A percentile compares a stretch with the other conserved stretches of the same genome.
These are phyloP conservation scores for Saxispiralis lemnorum DNA, from an alignment of 495 filamentous ascomycete genomes.

Conservation along the genomic window DNA sequence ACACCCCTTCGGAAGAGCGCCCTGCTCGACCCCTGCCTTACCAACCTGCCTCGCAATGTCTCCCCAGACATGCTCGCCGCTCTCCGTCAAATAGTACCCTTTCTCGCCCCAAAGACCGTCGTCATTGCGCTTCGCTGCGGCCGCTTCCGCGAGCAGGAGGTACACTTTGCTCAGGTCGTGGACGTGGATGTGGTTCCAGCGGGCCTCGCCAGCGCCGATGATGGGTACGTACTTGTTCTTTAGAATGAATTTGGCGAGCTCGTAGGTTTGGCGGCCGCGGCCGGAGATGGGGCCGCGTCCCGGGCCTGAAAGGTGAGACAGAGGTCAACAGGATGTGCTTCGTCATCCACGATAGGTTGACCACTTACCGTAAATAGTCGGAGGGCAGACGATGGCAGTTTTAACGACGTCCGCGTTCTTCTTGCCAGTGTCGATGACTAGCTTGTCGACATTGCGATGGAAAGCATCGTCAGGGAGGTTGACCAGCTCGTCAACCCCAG, in stretches of 20 bases:
- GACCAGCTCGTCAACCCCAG: slow-evolving; percentile 36
- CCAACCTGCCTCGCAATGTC: slow-evolving; percentile 45
- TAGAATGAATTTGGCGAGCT: slow-evolving; percentile 37
- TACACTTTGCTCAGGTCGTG: slow-evolving; percentile 51
- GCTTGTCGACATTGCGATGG: slow-evolving; percentile 46
- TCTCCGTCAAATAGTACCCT: slow-evolving; percentile 60
- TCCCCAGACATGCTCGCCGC: slow-evolving; percentile 52
- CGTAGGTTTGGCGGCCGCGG: slow-evolving; percentile 46
- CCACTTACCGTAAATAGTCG: slow-evolving; percentile 46
- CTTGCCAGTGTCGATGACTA: slow-evolving; percentile 33
- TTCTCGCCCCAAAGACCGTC: slow-evolving; percentile 50
- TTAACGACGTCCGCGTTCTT: slow-evolving; percentile 33
- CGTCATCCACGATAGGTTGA: no score
- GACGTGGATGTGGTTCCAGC: slow-evolving; percentile 62
- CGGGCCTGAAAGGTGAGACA: slow-evolving; percentile 23
- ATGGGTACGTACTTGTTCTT: slow-evolving; percentile 43
- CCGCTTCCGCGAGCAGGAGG: slow-evolving; percentile 46
- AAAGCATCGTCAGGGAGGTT: slow-evolving; percentile 36
- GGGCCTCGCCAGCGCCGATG: slow-evolving; percentile 42
- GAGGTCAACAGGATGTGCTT: background rate
- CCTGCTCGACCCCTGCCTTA: slow-evolving; percentile 40
- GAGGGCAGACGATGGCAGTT: slow-evolving; percentile 59
- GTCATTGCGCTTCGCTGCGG: slow-evolving; percentile 33
- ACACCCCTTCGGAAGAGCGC: slow-evolving; percentile 34
- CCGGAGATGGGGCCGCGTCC: slow-evolving; percentile 55